Base-by-base conservation (phyloP, 257 asterid genomes). In the Primulina huaijiensis region DNA sequence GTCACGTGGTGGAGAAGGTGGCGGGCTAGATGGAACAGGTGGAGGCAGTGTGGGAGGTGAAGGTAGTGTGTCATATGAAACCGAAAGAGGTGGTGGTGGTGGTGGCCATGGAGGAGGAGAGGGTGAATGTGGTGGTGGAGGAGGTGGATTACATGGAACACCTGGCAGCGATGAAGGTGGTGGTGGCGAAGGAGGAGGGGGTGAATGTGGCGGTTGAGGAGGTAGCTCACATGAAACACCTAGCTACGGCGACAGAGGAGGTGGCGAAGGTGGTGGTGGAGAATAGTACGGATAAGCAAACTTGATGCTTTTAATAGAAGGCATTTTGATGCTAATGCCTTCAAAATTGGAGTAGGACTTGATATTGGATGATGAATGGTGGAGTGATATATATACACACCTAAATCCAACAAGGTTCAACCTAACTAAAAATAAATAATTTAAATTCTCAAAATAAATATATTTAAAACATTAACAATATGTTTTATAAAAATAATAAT, bases 271-370 rank as follows among this genome's bases (percentile, higher is more conserved):
- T 23, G 82, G 83, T 3, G 83, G 81, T 50, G 83, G 83, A 72
- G 82, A 78, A 12, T 43, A 50, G 78, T 81, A 83, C 4, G 82
- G 84, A 68, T 81, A 84, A 20, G 82, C 81, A 61, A 79, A 57
- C 55, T 64, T 76, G 21, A 76, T 65, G 35, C 74, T 76, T 62
- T 64, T 79, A 2, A 72, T 58, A 20, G 77, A 68, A 73, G 81
- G 76, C 85, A 83, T 83, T 27, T 21, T 58, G 6, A 43, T 43
- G n/a, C 6, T 43, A 43, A 43, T 4, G n/a, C 30, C 40, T 31
- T 50, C 16, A n/a, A 50, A 50, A 50, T 50, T 50, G 20, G 5
- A 5, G 17, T 3, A 43, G 53, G 53, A 17, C 17, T 17, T 17
- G 57, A 50, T 50, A 16, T 14, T 12, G 56, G 20, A 50, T 14